These are phyloP conservation scores for Fusarium sacchari DNA, from an alignment of 2,329 filamentous ascomycete genomes.

Conservation along the genomic window DNA sequence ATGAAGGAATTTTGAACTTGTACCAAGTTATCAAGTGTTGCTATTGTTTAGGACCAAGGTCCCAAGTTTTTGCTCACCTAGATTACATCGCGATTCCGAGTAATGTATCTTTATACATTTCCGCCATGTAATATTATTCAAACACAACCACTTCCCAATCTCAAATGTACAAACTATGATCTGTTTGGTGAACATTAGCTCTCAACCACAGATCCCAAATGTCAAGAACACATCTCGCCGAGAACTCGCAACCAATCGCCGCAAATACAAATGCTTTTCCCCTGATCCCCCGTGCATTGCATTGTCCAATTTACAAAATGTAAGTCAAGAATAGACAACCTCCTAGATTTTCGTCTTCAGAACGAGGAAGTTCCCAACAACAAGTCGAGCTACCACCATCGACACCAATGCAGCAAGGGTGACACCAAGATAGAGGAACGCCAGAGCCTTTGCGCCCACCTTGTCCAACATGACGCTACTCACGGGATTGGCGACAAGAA, in stretches of 20 bases:
- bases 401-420: conserved; percentile 46
- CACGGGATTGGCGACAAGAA: conserved; percentile 56
- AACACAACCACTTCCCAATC: not conserved
- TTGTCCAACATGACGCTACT: conserved; percentile 56
- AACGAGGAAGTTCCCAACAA: conserved; percentile 7
- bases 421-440: conserved; percentile 56
- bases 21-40: not conserved
- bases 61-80: not conserved
- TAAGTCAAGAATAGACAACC: not conserved
- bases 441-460: conserved; percentile 53
- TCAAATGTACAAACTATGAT: not conserved
- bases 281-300: too few species aligned
- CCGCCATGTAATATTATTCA: not conserved
- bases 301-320: too few species aligned
- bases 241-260: not conserved
- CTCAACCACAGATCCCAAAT: not conserved
- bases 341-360: conserved; percentile 11
- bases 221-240: not conserved
- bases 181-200: not conserved
- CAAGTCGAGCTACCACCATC: conserved; percentile 32
- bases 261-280: not conserved
- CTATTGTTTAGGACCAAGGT: not conserved
- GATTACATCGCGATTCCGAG: not conserved
- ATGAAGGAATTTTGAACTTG: too few species aligned
- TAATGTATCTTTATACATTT: not conserved